These are phyloP conservation scores for Bjerkandera adusta DNA, from an alignment of 1,284 basidiomycete genomes.

Conservation along the genomic window DNA sequence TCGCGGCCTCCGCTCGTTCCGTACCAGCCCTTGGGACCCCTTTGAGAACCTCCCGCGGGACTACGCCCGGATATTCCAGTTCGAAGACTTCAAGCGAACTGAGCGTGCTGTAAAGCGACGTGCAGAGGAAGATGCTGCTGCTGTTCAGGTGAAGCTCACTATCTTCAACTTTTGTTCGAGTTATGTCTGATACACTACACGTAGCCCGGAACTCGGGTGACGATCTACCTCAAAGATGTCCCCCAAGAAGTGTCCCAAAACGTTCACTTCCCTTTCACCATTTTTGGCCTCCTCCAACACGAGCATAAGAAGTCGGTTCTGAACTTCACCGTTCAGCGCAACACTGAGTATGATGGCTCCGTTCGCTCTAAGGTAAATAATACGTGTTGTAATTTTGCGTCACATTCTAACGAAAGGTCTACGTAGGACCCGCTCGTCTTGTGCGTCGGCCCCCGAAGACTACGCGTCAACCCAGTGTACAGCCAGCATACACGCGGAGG, in stretches of 20 bases:
- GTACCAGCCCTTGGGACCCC: constrained; percentile 96
- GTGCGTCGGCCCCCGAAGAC: constrained; percentile 86
- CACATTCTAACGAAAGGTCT: neutral
- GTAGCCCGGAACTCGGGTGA: constrained; percentile 80
- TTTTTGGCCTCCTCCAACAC: constrained; percentile 89
- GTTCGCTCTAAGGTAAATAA: constrained; percentile 83
- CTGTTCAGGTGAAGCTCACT: constrained; percentile 56
- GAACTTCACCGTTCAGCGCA: constrained; percentile 92
- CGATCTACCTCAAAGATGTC: constrained; percentile 70
- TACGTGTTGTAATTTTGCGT: neutral
- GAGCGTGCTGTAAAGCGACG: constrained; percentile 72
- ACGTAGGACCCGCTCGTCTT: constrained; percentile 83
- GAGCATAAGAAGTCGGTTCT: constrained; percentile 96
- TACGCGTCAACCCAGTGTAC: constrained; percentile 85
- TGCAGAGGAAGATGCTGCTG: constrained; percentile 54
- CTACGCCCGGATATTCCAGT: constrained; percentile 95
- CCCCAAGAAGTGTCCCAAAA: constrained; percentile 49
- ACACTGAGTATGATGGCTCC: constrained; percentile 90
- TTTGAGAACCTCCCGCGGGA: constrained; percentile 95
- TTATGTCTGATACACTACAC: neutral
- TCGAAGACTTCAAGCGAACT: constrained; percentile 92
- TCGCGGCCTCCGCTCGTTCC: constrained; percentile 88
- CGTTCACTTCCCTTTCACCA: constrained; percentile 54
- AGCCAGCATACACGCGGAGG: constrained; percentile 91
- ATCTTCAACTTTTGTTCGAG: neutral